Conservation (phyloP, 2,329 filamentous ascomycete species). For the Fusarium xylarioides region DNA sequence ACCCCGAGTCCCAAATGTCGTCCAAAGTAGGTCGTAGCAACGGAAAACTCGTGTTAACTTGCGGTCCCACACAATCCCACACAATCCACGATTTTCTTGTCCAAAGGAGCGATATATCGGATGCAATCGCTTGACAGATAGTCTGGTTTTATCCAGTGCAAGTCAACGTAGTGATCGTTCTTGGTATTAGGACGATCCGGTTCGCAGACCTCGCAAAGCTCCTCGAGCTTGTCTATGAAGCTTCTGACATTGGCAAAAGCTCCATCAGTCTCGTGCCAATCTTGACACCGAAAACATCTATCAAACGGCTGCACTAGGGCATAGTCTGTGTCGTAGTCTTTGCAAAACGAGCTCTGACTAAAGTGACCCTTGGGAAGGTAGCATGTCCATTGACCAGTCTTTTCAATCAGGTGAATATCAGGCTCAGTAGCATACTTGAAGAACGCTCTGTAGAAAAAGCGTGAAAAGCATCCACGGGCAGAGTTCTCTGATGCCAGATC, state of each 20-base stretch:
- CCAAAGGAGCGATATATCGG: not conserved
- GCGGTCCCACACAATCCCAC: not conserved
- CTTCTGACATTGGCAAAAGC: not conserved
- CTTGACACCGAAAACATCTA: not conserved
- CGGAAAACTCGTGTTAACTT: not conserved
- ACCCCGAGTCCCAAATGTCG: not conserved
- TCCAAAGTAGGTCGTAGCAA: no score
- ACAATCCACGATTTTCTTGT: not conserved
- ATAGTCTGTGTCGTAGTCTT: not conserved
- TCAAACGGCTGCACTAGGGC: not conserved
- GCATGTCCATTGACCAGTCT: not conserved
- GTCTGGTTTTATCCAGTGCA: fast-evolving
- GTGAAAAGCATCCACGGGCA: not conserved
- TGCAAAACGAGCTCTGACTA: not conserved
- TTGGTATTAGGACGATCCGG: not conserved
- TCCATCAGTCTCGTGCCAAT: not conserved
- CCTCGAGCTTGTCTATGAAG: not conserved
- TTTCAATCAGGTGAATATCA: not conserved
- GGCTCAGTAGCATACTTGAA: not conserved
- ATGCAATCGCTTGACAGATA: not conserved
- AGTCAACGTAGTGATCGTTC: not conserved
- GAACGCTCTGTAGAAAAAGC: not conserved
- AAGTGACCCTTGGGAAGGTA: not conserved
- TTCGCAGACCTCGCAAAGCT: not conserved
- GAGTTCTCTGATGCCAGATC: not conserved